Evolutionary conservation across 805 yeast genomes (phyloP), one percentile per base, ranked within the genome.

Genomic region (Metschnikowia reukaufii): DNA sequence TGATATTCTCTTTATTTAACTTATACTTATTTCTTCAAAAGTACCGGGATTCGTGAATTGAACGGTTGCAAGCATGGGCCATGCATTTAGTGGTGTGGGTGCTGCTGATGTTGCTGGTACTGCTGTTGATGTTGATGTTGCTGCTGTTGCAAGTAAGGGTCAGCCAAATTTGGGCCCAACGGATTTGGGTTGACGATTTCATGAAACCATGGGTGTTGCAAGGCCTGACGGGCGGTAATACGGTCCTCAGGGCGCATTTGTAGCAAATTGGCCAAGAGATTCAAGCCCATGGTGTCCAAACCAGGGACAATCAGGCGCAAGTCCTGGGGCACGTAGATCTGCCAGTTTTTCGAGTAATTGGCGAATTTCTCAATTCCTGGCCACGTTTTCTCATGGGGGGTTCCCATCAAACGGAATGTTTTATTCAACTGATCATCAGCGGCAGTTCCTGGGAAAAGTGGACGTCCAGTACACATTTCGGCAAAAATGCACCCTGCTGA

Each of bases 391-490:
- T 94, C 99, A 61, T 85, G 88, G 34, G 99, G 99, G 2, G 99
- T 94, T 18, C 99, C 99, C 86, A 94, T 83, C 20, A 91, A 74
- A 63, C 95, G 82, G 73, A 94, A 94, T 43, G 94, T 94, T 63
- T 88, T 88, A 66, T 85, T 79, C 58, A 94, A 77, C 67, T 94
- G 98, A 68, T 94, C 99, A 46, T 94, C 97, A 66, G 92, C 95
- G 34, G 96, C 88, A 10, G 92, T 83, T 27, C 99, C 99, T 17
- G 98, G 96, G 67, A 94, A 94, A 42, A 94, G 73, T 1, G 99
- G 98, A 60, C 92, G 85, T 27, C 99, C 96, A n/a, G 96, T 88
- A 62, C 94, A 86, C 98, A 94, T 92, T 63, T 94, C 99, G 2
- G 97, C 98, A 65, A 94, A 79, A 45, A 94, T 94, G 69, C 99